A percentile compares a stretch with the other conserved stretches of the same genome.
Evolutionary conservation across 202 grass and related monocot genomes (phyloP).

Genomic region (Zoysia matrella): DNA sequence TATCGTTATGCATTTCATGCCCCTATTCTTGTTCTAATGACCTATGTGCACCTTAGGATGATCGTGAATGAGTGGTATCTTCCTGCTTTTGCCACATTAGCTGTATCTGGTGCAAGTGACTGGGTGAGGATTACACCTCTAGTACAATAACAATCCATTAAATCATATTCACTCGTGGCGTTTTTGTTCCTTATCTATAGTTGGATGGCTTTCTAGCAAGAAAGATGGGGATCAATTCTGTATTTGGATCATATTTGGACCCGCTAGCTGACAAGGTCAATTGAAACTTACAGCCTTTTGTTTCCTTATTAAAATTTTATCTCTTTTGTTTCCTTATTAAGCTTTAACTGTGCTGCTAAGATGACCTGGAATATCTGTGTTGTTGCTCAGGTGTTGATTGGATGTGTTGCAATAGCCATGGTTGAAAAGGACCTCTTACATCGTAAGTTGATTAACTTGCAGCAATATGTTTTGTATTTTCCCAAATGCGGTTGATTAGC

Average conservation of each 20-base stretch:
- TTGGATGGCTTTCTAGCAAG: conserved; percentile 97
- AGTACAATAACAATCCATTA: conserved; percentile 33
- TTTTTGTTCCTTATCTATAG: conserved; percentile 61
- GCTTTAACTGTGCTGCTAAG: conserved; percentile 8
- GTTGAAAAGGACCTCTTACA: conserved; percentile 83
- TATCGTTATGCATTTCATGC: too few relatives aligned
- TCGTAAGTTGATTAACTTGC: conserved; percentile 56
- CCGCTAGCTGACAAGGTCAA: conserved; percentile 95
- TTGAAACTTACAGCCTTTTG: background rate
- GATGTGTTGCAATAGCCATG: conserved; percentile 81
- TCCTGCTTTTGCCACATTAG: conserved; percentile 82
- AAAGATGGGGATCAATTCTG: conserved; percentile 93
- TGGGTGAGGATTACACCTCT: conserved; percentile 65
- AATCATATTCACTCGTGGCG: conserved; percentile 31
- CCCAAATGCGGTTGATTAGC: background rate
- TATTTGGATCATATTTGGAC: conserved; percentile 94
- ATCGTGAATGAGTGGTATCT: conserved; percentile 90
- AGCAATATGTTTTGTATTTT: conserved; percentile 18
- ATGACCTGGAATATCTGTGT: conserved; percentile 41
- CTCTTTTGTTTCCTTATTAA: conserved; percentile 38
- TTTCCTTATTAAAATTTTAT: background rate
- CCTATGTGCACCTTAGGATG: conserved; percentile 61
- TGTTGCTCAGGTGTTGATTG: conserved; percentile 78
- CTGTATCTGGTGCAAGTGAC: conserved; percentile 86
- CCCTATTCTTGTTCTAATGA: conserved; percentile 31